Evolutionary conservation across 805 yeast species (phyloP), one percentile per base, ranked within the genome.

Genomic region (Candida pseudoglaebosa): DNA sequence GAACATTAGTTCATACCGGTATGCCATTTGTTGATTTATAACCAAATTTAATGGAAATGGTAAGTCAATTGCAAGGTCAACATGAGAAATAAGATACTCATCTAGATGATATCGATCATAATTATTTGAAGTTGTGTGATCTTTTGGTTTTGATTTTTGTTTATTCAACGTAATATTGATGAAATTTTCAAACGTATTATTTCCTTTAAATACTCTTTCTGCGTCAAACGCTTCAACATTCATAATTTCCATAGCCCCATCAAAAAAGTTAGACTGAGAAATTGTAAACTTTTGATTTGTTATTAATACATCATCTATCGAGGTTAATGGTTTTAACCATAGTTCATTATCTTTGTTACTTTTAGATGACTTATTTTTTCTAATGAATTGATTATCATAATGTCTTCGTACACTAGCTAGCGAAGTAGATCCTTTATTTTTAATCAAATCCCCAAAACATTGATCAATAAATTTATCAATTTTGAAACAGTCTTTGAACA

Each of bases 31-130:
- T 39, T 80, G 75, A 13, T 84, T 78, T 1, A 88, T 63, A 1
- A 93, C 69, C 18, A 91, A 67, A 51, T 88, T 88, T 35, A 88
- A 61, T 0, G 99, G 99, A 54, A 87, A 93, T 3, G 97, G 96
- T 16, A 90, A 58, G n/a, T 71, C 59, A 5, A 82, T 43, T 30
- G 80, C 78, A 32, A 83, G 59, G 41, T 75, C 76, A 8, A 83
- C 56, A 36, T 73, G 72, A 34, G 79, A 67, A 1, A 82, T 65
- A 1, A 77, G 53, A 33, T 67, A 68, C 20, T 66, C 59, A 43
- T 61, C 73, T 38, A 54, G 34, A 35, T 53, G 44, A 49, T 61
- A 44, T 49, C 67, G 47, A 24, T 57, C 55, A 41, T 44, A 22
- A 46, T 20, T 9, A 21, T 12, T 7, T 5, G 32, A 5, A 4